Evolutionary conservation across 2,329 filamentous ascomycete species (phyloP).

Genomic region (Colletotrichum scovillei): DNA sequence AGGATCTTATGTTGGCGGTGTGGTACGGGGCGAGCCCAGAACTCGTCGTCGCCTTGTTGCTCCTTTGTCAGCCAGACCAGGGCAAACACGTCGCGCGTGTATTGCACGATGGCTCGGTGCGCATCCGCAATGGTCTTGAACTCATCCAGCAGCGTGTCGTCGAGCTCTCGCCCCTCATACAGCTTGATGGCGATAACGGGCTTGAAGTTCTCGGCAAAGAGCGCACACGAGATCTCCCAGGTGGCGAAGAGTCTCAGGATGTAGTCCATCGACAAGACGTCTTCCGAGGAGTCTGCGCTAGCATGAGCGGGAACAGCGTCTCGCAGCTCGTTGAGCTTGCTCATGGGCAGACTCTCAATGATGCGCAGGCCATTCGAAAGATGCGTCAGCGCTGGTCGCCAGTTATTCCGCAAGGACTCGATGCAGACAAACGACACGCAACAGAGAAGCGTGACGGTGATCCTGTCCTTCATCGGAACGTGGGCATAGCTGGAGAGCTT

Average conservation of each 20-base stretch:
- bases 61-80: constrained; percentile 36
- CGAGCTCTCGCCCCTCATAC: constrained; percentile 34
- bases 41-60: constrained; percentile 29
- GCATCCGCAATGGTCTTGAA: constrained; percentile 35
- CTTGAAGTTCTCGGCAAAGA: constrained; percentile 37
- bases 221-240: constrained; percentile 39
- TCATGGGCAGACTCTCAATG: constrained; percentile 42
- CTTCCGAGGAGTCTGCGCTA: neutral
- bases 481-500: constrained; percentile 33
- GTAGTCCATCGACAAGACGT: constrained; percentile 36
- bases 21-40: constrained; percentile 35
- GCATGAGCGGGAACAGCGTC: neutral
- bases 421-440: constrained; percentile 47
- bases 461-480: constrained; percentile 38
- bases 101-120: constrained; percentile 37
- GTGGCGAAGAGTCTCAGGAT: constrained; percentile 39
- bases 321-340: constrained; percentile 17
- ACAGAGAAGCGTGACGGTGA: constrained; percentile 44
- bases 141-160: constrained; percentile 25
- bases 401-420: constrained; percentile 43
- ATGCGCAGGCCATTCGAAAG: constrained; percentile 45
- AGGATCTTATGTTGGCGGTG: constrained; percentile 37
- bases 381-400: constrained; percentile 42
- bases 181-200: constrained; percentile 37
- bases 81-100: constrained; percentile 40